phyloP scores from a whole-genome alignment of 495 filamentous ascomycete species.

The Melanomma pulvis-pyrius region DNA sequence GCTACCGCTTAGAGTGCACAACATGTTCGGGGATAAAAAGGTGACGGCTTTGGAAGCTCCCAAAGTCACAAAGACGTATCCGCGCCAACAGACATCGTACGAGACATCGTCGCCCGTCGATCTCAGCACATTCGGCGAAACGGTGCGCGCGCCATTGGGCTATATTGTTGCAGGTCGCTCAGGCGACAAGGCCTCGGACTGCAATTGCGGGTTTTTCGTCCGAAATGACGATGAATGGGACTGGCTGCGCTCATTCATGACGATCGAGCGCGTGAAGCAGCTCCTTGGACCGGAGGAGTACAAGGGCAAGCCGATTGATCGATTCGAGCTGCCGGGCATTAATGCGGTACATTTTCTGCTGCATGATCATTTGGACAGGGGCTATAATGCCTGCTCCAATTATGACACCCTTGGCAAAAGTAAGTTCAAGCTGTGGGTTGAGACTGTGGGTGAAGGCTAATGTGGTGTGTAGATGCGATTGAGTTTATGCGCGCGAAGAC shows the following conservation, averaged over 20 bases:
- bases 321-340: slow-evolving; percentile 39
- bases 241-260: slow-evolving; percentile 44
- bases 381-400: slow-evolving; percentile 36
- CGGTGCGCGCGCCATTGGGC: slow-evolving; percentile 33
- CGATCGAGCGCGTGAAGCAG: slow-evolving; percentile 41
- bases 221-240: slow-evolving; percentile 46
- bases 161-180: slow-evolving; percentile 39
- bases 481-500: slow-evolving; percentile 32
- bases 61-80: slow-evolving; percentile 28
- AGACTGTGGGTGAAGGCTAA: neutral
- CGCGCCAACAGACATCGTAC: slow-evolving; percentile 34
- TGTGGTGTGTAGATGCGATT: slow-evolving; percentile 17
- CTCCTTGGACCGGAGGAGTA: slow-evolving; percentile 45
- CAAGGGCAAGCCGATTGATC: slow-evolving; percentile 42
- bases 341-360: slow-evolving; percentile 44
- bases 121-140: slow-evolving; percentile 34
- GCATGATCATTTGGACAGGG: slow-evolving; percentile 42
- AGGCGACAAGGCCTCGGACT: slow-evolving; percentile 39
- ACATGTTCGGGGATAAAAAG: slow-evolving; percentile 25
- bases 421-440: slow-evolving; percentile 7
- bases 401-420: slow-evolving; percentile 45
- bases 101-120: slow-evolving; percentile 29
- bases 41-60: slow-evolving; percentile 23
- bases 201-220: slow-evolving; percentile 41
- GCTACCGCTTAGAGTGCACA: slow-evolving; percentile 32